Evolutionary conservation across 768 basidiomycete genomes (phyloP).

Genomic region (Mycena vulgaris): DNA sequence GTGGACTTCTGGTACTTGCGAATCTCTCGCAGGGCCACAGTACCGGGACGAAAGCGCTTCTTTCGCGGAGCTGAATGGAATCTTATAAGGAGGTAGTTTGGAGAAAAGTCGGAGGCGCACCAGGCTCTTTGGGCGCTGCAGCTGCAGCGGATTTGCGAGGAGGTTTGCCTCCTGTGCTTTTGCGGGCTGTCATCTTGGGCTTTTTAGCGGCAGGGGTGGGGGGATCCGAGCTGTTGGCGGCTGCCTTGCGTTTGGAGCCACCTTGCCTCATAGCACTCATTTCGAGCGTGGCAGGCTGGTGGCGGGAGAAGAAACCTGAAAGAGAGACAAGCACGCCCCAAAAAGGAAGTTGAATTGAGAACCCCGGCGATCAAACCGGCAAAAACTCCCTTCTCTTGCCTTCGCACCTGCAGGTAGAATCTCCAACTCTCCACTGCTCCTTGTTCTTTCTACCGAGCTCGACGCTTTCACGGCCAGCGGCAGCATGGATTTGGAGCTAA

Average conservation of each 20-base stretch:
- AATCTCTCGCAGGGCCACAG: slow-evolving; percentile 92
- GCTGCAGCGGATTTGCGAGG: slow-evolving; percentile 52
- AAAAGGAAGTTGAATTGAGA: too few relatives aligned
- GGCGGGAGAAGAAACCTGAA: too few relatives aligned
- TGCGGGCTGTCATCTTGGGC: slow-evolving; percentile 79
- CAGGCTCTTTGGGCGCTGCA: slow-evolving; percentile 37
- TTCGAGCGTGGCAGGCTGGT: too few relatives aligned
- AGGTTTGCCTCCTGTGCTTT: slow-evolving; percentile 82
- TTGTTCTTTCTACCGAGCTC: too few relatives aligned
- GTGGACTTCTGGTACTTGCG: slow-evolving; percentile 96
- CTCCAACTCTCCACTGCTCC: too few relatives aligned
- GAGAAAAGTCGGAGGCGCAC: slow-evolving; percentile 38
- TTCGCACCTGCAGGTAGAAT: too few relatives aligned
- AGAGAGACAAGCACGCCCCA: background rate
- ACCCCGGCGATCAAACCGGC: too few relatives aligned
- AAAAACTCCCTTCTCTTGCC: too few relatives aligned
- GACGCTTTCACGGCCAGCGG: too few relatives aligned
- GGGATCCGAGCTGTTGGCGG: slow-evolving; percentile 56
- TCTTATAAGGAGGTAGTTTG: slow-evolving; percentile 15
- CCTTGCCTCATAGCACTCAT: too few relatives aligned
- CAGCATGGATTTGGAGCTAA: too few relatives aligned
- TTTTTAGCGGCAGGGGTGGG: slow-evolving; percentile 69
- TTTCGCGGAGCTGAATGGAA: slow-evolving; percentile 40
- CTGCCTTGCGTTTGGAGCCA: slow-evolving; percentile 63
- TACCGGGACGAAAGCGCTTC: slow-evolving; percentile 91